Evolutionary conservation across 2,329 filamentous ascomycete genomes (phyloP).

Genomic region (Ceratocystis colombiana): DNA sequence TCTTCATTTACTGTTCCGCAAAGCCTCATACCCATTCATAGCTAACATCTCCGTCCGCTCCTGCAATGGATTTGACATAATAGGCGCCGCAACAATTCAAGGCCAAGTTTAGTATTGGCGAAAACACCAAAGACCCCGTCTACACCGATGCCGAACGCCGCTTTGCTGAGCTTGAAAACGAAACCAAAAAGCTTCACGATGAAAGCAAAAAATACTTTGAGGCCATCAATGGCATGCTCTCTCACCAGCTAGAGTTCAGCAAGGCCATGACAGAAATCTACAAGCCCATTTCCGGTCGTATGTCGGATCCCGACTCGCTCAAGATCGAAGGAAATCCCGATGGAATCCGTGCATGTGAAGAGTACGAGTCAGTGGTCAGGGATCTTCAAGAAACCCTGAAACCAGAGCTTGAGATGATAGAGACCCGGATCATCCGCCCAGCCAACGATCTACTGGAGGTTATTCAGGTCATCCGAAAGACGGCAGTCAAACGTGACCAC

Average conservation of each 20-base stretch:
- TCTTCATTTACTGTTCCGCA: neutral
- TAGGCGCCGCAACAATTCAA: slow-evolving; percentile 86
- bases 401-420: slow-evolving; percentile 96
- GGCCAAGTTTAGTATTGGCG: slow-evolving; percentile 86
- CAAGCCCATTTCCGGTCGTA: slow-evolving; percentile 90
- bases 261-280: slow-evolving; percentile 94
- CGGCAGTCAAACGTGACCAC: slow-evolving; percentile 80
- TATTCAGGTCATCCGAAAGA: slow-evolving; percentile 90
- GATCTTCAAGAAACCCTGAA: slow-evolving; percentile 80
- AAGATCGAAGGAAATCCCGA: slow-evolving; percentile 78
- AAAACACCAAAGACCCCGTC: slow-evolving; percentile 87
- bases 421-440: slow-evolving; percentile 78
- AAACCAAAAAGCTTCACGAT: slow-evolving; percentile 95
- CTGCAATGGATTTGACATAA: neutral
- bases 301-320: slow-evolving; percentile 82
- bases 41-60: slow-evolving; percentile 9
- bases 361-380: slow-evolving; percentile 82
- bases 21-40: slow-evolving; percentile 18
- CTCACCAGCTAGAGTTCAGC: slow-evolving; percentile 96
- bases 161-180: slow-evolving; percentile 84
- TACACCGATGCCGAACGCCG: slow-evolving; percentile 91
- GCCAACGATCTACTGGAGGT: slow-evolving; percentile 89
- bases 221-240: slow-evolving; percentile 95
- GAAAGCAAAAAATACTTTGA: slow-evolving; percentile 97
- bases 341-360: slow-evolving; percentile 88